Base-by-base conservation (phyloP, 495 filamentous ascomycete genomes). In the Viridothelium virens region DNA sequence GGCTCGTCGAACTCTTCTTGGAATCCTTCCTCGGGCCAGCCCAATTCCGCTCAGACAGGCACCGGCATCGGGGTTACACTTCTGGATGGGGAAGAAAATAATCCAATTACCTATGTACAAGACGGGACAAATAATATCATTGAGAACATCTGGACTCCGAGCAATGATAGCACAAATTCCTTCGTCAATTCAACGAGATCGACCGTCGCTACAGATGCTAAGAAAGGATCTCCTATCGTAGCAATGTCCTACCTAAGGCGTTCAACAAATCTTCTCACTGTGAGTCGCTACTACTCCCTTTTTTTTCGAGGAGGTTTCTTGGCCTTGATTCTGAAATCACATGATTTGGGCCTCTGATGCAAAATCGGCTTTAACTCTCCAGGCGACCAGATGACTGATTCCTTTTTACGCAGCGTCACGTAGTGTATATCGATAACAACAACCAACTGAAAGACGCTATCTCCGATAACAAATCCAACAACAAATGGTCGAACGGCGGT, bases 181-280 rank as follows among this genome's bases (percentile, higher is more conserved):
- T 36, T 59, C 7, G 14, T 18, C 53, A 59, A 36, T 36, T 59
- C 53, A 14, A 59, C 31, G 5, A 59, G 14, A 5, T 59, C 53
- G 25, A 59, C 31, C 36, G 53, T 59, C 10, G 53, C 53, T 36
- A 59, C 53, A 33, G 53, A 59, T 59, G 53, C 53, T 6, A 59
- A 59, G 31, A 11, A 33, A 36, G 53, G 53, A 34, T 34, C 25
- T 59, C 53, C 53, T 2, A 59, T 59, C 36, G 53, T 59, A 0
- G 31, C 31, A 7, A n/a, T 59, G 31, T 59, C 53, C 10, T 59
- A 59, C 36, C 5, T 36, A 6, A 59, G 53, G 53, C 33, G 36
- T 14, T 18, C 53, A 14, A 59, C 53, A 36, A 36, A 14, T 14
- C 18, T 33, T 7, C 18, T 59, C 36, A 59, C 53, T 1, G 53